A percentile compares a stretch with the other conserved stretches of the same genome.
Evolutionary conservation across 228 moss, liverwort and hornwort genomes (phyloP).

Genomic region (Sphagnum fallax): DNA sequence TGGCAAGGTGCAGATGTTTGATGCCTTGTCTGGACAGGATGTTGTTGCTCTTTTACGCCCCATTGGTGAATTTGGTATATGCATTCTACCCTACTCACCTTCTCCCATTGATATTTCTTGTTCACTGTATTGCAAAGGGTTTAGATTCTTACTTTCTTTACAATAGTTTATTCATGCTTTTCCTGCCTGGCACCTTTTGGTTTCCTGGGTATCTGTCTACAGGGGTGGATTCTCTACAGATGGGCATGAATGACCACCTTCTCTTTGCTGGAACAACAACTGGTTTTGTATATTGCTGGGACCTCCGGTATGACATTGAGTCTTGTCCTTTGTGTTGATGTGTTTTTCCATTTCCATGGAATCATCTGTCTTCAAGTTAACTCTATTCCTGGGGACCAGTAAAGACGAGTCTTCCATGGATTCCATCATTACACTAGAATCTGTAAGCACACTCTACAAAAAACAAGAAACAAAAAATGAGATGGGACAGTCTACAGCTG

Average conservation of each 20-base stretch:
- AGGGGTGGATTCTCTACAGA: constrained; percentile 73
- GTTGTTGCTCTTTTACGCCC: constrained; percentile 42
- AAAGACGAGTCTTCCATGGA: not conserved
- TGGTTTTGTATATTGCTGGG: constrained; percentile 65
- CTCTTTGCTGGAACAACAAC: constrained; percentile 58
- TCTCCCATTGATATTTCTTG: not conserved
- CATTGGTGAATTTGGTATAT: not conserved
- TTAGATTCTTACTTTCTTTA: not conserved
- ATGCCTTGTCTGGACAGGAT: constrained; percentile 57
- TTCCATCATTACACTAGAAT: not conserved
- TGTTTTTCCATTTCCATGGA: not conserved
- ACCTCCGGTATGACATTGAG: constrained; percentile 39
- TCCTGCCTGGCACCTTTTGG: not conserved
- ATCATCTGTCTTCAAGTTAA: not conserved
- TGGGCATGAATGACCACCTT: constrained; percentile 31
- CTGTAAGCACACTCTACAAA: not conserved
- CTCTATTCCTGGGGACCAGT: not conserved
- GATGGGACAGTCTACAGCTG: not conserved
- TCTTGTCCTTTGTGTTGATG: not conserved
- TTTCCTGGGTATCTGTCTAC: not conserved
- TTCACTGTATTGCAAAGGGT: not conserved
- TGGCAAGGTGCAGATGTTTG: constrained; percentile 71
- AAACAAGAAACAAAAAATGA: not conserved
- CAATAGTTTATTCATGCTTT: not conserved
- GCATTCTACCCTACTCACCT: not conserved